phyloP scores from a whole-genome alignment of 257 asterid species.

The Solanum pimpinellifolium region DNA sequence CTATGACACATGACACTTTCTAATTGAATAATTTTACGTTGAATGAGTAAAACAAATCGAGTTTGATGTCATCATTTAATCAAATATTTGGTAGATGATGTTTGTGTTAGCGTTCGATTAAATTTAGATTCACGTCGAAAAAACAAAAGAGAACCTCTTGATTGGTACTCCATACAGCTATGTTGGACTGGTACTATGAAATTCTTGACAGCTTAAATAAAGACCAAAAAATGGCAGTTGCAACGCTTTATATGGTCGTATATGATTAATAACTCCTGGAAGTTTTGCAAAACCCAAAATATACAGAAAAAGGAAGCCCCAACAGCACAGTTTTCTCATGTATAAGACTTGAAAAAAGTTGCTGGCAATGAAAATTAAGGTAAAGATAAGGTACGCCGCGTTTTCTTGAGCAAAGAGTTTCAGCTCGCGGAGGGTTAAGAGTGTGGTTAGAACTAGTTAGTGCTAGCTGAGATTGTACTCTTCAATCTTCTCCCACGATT shows the following conservation, averaged over 20 bases:
- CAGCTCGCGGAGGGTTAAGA: background rate
- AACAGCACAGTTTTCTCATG: background rate
- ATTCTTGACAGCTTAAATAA: background rate
- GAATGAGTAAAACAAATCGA: background rate
- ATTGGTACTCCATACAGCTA: background rate
- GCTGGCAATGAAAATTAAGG: background rate
- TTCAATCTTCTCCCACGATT: conserved; percentile 88
- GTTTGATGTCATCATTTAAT: background rate
- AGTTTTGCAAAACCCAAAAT: background rate
- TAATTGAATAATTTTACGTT: background rate
- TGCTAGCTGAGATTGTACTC: conserved; percentile 15
- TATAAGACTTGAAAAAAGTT: background rate
- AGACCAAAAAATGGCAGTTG: background rate
- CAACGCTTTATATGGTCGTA: background rate
- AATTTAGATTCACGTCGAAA: no score
- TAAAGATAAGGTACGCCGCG: background rate
- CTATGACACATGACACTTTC: background rate
- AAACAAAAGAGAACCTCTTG: background rate
- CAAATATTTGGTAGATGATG: background rate
- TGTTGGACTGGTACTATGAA: background rate
- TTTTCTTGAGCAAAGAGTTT: background rate
- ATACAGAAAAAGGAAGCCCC: background rate
- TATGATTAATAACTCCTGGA: background rate
- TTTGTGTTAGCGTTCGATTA: background rate
- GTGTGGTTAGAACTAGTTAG: background rate